These are phyloP conservation scores for Blastobotrys parvus DNA, from an alignment of 805 yeast species.

Conservation along the genomic window DNA sequence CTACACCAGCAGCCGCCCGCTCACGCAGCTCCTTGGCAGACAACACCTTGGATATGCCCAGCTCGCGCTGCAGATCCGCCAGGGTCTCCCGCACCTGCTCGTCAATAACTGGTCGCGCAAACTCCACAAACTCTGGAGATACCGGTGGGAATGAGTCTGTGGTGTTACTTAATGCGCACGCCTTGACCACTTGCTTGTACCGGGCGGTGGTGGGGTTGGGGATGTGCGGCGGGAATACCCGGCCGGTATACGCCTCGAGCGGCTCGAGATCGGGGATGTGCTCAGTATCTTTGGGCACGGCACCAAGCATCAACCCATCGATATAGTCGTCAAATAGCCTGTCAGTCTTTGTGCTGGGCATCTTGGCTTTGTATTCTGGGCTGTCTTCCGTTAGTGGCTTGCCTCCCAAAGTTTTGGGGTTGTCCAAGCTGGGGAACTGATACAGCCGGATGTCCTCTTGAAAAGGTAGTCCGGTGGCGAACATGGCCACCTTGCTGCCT, in stretches of 20 bases:
- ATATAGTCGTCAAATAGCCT: conserved; percentile 38
- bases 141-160: background rate
- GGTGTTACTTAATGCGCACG: background rate
- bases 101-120: background rate
- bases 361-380: conserved; percentile 13
- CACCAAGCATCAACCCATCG: conserved; percentile 37
- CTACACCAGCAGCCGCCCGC: background rate
- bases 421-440: conserved; percentile 46
- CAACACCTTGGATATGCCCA: background rate
- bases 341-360: conserved; percentile 35
- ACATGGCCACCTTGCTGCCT: conserved; percentile 18
- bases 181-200: background rate
- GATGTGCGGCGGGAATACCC: too few species aligned
- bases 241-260: background rate
- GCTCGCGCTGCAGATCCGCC: background rate
- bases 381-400: conserved; percentile 21
- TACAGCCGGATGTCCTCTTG: conserved; percentile 53
- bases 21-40: background rate
- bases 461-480: conserved; percentile 55
- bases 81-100: too few species aligned
- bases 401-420: conserved; percentile 30
- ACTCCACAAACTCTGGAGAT: background rate
- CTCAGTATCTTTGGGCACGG: conserved; percentile 10
- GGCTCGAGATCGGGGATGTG: conserved; percentile 3
- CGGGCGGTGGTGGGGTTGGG: background rate